These are phyloP conservation scores for Pyricularia pennisetigena DNA, from an alignment of 2,329 filamentous ascomycete species.

Conservation along the genomic window DNA sequence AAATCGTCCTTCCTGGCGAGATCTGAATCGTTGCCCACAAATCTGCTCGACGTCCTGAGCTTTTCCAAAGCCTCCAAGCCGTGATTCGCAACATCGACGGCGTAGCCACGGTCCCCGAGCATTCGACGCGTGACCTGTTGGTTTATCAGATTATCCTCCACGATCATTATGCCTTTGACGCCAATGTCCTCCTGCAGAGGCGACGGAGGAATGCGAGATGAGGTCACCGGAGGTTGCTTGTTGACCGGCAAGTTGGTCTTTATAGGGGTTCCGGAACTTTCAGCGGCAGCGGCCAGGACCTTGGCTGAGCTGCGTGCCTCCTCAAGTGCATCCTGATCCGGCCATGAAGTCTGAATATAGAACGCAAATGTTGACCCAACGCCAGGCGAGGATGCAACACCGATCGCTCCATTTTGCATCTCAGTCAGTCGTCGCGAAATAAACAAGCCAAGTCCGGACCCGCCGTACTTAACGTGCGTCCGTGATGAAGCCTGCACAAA, in stretches of 20 bases:
- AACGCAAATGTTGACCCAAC: constrained; percentile 69
- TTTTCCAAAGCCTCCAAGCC: constrained; percentile 45
- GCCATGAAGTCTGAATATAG: constrained; percentile 52
- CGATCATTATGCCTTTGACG: constrained; percentile 38
- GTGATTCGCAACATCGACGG: constrained; percentile 45
- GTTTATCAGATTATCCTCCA: constrained; percentile 53
- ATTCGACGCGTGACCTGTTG: constrained; percentile 44
- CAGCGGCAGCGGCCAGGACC: neutral
- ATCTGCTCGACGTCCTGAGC: constrained; percentile 23
- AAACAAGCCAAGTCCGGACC: constrained; percentile 69
- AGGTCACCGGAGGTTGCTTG: neutral
- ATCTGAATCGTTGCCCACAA: constrained; percentile 6
- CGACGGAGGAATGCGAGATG: neutral
- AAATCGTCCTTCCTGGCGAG: neutral
- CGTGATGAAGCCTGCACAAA: constrained; percentile 70
- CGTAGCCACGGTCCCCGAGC: constrained; percentile 37
- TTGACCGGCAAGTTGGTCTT: neutral
- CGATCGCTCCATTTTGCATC: constrained; percentile 71
- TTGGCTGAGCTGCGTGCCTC: neutral
- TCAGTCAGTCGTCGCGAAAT: constrained; percentile 73
- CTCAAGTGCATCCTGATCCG: constrained; percentile 19
- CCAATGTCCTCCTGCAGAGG: constrained; percentile 9
- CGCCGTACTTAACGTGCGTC: constrained; percentile 71
- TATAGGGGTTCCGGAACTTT: neutral
- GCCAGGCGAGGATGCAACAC: constrained; percentile 57